phyloP scores from a whole-genome alignment of 495 filamentous ascomycete species.

The Recurvomyces mirabilis region DNA sequence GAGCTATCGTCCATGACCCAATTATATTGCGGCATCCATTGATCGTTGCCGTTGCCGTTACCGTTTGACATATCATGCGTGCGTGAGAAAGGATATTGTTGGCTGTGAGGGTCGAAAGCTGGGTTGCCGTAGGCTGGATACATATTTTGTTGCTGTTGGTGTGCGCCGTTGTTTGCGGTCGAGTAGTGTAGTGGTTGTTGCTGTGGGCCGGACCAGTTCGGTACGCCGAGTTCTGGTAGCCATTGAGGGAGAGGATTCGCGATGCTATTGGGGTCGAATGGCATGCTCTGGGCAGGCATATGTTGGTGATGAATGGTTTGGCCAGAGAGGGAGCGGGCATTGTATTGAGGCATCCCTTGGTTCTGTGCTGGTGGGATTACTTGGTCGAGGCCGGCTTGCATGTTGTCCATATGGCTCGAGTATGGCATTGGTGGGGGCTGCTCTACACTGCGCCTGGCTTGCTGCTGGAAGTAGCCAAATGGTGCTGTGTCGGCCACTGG shows the following conservation, averaged over 20 bases:
- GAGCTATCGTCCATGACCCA: constrained; percentile 13
- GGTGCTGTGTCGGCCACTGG: constrained; percentile 19
- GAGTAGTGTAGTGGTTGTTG: background rate
- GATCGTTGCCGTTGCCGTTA: background rate
- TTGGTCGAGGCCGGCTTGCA: background rate
- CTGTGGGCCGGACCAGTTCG: constrained; percentile 1
- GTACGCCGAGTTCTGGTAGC: constrained; percentile 23
- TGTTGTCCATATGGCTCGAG: background rate
- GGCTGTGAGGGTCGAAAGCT: constrained; percentile 15
- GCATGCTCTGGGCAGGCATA: background rate
- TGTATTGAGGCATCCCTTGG: constrained; percentile 6
- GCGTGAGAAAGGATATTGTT: background rate
- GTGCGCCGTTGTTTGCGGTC: background rate
- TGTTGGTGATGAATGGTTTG: background rate
- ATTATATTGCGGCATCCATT: background rate
- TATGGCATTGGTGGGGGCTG: constrained; percentile 14
- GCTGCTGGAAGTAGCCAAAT: constrained; percentile 25
- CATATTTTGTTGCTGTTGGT: background rate
- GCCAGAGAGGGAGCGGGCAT: background rate
- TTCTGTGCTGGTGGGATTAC: background rate
- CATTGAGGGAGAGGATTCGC: constrained; percentile 26
- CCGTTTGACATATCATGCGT: background rate
- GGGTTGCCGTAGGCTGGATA: constrained; percentile 5
- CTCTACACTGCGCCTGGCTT: constrained; percentile 19
- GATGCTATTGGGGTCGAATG: constrained; percentile 24